A percentile compares a stretch with the other conserved stretches of the same genome.
Evolutionary conservation across 2,329 filamentous ascomycete genomes (phyloP).

Genomic region (Monosporascus ibericus): DNA sequence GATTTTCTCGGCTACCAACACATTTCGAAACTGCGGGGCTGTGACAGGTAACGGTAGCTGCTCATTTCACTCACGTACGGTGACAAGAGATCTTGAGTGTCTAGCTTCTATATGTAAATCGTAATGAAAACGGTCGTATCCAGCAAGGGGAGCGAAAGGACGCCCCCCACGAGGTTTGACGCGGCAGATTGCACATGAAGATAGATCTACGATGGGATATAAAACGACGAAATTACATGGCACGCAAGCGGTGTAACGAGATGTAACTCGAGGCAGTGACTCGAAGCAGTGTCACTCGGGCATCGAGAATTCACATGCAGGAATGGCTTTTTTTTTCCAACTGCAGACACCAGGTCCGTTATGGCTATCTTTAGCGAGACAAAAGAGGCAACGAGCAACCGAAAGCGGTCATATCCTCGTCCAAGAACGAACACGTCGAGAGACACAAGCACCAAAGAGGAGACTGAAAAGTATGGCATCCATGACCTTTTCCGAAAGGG

Average conservation of each 20-base stretch:
- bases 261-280: background rate
- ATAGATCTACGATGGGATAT: background rate
- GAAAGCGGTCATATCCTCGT: constrained; percentile 10
- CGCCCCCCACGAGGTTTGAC: background rate
- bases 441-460: constrained; percentile 9
- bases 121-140: background rate
- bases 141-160: background rate
- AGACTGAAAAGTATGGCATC: constrained; percentile 8
- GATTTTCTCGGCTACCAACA: background rate
- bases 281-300: background rate
- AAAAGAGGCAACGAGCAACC: constrained; percentile 13
- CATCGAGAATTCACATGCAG: background rate
- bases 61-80: background rate
- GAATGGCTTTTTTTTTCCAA: background rate
- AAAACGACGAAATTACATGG: background rate
- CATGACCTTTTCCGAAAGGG: constrained; percentile 9
- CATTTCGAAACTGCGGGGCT: background rate
- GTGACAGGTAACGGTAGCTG: background rate
- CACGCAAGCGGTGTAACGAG: background rate
- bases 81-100: background rate
- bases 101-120: too few relatives aligned
- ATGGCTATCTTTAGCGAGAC: constrained; percentile 9
- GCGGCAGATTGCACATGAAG: background rate
- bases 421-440: constrained; percentile 10
- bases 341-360: constrained; percentile 3